A percentile compares a stretch with the other conserved stretches of the same genome.
These are phyloP conservation scores for Myotisia sp. DNA, from an alignment of 2,329 filamentous ascomycete genomes.

Conservation along the genomic window DNA sequence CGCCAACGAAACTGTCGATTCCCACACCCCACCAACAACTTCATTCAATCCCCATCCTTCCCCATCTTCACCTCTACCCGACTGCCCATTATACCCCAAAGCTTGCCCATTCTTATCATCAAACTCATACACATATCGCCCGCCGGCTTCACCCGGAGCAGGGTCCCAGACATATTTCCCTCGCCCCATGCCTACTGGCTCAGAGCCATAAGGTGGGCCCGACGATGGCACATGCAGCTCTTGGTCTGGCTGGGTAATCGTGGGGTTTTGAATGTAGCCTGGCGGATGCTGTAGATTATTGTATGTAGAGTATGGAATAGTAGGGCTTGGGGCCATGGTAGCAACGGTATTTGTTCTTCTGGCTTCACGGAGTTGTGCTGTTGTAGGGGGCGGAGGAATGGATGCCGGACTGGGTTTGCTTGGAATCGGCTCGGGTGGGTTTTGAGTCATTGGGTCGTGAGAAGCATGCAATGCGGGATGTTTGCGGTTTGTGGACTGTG, in stretches of 20 bases:
- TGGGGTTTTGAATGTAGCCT: slow-evolving; percentile 19
- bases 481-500: too few relatives aligned
- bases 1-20: slow-evolving; percentile 16
- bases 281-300: slow-evolving; percentile 17
- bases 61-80: slow-evolving; percentile 46
- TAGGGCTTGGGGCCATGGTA: background rate
- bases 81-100: too few relatives aligned
- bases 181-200: background rate
- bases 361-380: background rate
- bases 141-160: slow-evolving; percentile 10
- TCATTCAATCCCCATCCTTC: slow-evolving; percentile 47
- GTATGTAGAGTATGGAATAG: background rate
- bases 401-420: slow-evolving; percentile 7
- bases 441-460: background rate
- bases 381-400: slow-evolving; percentile 7
- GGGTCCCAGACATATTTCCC: slow-evolving; percentile 11
- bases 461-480: too few relatives aligned
- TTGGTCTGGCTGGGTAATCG: slow-evolving; percentile 4
- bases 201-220: background rate
- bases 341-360: background rate
- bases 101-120: slow-evolving; percentile 2
- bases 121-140: slow-evolving; percentile 10
- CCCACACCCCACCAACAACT: slow-evolving; percentile 20
- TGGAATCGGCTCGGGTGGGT: too few relatives aligned
- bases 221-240: background rate